Evolutionary conservation across 2,329 filamentous ascomycete genomes (phyloP), one percentile per base, ranked within the genome.

Genomic region (Fusarium torreyae): DNA sequence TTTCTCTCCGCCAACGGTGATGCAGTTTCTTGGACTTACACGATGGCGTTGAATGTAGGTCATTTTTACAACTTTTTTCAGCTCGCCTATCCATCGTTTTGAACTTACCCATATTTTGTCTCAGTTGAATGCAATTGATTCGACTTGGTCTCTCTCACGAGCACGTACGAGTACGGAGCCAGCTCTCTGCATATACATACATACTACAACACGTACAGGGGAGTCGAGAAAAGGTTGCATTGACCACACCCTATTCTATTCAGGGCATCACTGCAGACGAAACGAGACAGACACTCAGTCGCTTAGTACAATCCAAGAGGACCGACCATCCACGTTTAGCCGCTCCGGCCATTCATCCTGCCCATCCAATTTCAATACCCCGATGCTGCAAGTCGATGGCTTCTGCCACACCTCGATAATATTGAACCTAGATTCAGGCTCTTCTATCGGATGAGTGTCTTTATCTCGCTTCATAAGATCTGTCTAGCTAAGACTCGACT

Each of bases 201-300:
- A 24, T 34, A 17, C 45, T 34, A 14, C 31, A 59, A 48, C 50
- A 60, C 15, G 33, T 38, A 31, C 38, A 45, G 24, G 38, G 44
- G 26, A 44, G 34, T 53, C 31, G 40, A 45, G 44, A 52, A 53
- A 44, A 52, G 57, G 57, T 63, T 72, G 71, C 73, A 71, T 74
- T 63, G 73, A 64, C 68, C 69, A 74, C 69, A 74, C 71, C 65
- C 71, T 74, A 68, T 71, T 69, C 60, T 43, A 28, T 50, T 49
- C 53, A 72, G 44, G 36, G 50, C 46, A 45, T 49, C 38, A 28
- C 20, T 63, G 68, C 51, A 68, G 53, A 42, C 48, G 38, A 67
- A 51, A 56, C 33, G 22, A 54, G 36, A 43, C 48, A 40, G 42
- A 38, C 20, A 39, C 14, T 43, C 40, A 52, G 56, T 60, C 39